phyloP scores from a whole-genome alignment of 2,329 filamentous ascomycete species.

The Talaromyces sp. region DNA sequence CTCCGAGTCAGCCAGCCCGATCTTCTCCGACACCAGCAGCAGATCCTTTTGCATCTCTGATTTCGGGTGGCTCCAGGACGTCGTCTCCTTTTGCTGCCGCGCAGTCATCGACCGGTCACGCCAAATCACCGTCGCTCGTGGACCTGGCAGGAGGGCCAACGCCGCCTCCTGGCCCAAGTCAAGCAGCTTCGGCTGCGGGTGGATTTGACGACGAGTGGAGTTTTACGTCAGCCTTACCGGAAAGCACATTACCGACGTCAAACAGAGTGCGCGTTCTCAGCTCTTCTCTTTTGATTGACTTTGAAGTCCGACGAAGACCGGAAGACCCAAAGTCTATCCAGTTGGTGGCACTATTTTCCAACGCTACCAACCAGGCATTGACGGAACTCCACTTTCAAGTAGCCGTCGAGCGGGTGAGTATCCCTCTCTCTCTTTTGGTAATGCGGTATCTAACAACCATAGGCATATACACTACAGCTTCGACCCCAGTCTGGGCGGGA shows the following conservation, averaged over 20 bases:
- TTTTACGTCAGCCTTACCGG: conserved; percentile 80
- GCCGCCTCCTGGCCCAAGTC: conserved; percentile 13
- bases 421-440: not conserved
- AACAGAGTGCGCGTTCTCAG: conserved; percentile 65
- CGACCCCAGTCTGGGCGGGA: conserved; percentile 78
- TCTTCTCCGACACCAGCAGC: conserved; percentile 36
- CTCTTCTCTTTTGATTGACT: conserved; percentile 65
- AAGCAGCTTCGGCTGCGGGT: conserved; percentile 17
- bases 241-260: conserved; percentile 51
- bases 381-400: conserved; percentile 83
- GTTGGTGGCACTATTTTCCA: conserved; percentile 77
- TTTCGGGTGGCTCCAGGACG: conserved; percentile 48
- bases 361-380: conserved; percentile 65
- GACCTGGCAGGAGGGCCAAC: conserved; percentile 20
- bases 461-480: conserved; percentile 77
- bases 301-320: conserved; percentile 60
- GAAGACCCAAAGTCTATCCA: conserved; percentile 55
- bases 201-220: conserved; percentile 81
- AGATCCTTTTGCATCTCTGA: conserved; percentile 58
- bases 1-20: conserved; percentile 28
- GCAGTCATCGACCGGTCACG: conserved; percentile 13
- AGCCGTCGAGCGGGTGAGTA: conserved; percentile 80
- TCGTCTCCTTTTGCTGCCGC: conserved; percentile 33
- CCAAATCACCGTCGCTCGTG: conserved; percentile 25
- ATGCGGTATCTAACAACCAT: not conserved